Evolutionary conservation across 2,329 filamentous ascomycete genomes (phyloP).

Genomic region (Cladosporium sp.): DNA sequence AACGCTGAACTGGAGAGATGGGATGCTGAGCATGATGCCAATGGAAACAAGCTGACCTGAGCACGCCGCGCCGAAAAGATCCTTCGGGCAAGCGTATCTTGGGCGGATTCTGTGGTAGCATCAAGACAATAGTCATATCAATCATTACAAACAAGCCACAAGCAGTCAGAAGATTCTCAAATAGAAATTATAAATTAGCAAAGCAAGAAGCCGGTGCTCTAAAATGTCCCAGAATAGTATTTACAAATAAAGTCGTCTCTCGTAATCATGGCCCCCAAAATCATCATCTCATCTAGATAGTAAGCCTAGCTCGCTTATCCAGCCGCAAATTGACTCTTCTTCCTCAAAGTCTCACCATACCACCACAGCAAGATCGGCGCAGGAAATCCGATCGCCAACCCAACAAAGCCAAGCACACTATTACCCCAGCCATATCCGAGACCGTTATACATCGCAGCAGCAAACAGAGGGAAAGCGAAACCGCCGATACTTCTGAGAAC

Average conservation of each 20-base stretch:
- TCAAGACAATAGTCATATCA: no score
- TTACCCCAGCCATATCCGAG: constrained; percentile 51
- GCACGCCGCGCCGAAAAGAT: no score
- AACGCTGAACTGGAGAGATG: constrained; percentile 49
- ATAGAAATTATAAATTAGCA: not conserved
- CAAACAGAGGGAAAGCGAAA: constrained; percentile 59
- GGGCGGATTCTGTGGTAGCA: no score
- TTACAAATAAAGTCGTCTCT: constrained; percentile 11
- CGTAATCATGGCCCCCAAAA: not conserved
- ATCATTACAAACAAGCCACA: not conserved
- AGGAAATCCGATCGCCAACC: constrained; percentile 49
- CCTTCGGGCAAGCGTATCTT: no score
- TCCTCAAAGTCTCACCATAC: constrained; percentile 35
- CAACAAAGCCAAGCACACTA: constrained; percentile 53
- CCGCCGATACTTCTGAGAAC: constrained; percentile 54
- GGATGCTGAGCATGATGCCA: constrained; percentile 56
- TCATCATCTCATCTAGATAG: constrained; percentile 1
- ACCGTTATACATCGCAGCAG: constrained; percentile 45
- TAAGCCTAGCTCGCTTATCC: constrained; percentile 16
- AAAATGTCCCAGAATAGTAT: not conserved
- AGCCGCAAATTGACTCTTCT: constrained; percentile 33
- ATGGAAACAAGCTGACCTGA: constrained; percentile 11
- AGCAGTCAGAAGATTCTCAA: not conserved
- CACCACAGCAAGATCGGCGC: constrained; percentile 45
- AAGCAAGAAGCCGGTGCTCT: not conserved